A percentile compares a stretch with the other conserved stretches of the same genome.
These are phyloP conservation scores for Verticillium albo-atrum DNA, from an alignment of 2,329 filamentous ascomycete genomes.

Conservation along the genomic window DNA sequence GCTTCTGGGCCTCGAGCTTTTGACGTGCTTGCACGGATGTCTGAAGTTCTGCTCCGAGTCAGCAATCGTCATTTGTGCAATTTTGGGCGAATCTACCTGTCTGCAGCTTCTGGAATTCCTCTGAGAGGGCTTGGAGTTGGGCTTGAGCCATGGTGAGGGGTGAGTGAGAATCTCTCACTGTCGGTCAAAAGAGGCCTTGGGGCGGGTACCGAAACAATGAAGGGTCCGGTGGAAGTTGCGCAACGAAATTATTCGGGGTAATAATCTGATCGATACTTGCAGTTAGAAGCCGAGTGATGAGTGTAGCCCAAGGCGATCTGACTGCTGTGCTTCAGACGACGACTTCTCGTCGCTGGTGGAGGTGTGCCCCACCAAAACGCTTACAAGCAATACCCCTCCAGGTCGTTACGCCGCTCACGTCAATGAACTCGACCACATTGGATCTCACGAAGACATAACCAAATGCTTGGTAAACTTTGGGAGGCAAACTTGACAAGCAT, in stretches of 20 bases:
- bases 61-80: background rate
- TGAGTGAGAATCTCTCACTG: background rate
- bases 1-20: conserved; percentile 88
- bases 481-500: too few relatives aligned
- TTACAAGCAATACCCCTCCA: background rate
- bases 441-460: too few relatives aligned
- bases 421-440: background rate
- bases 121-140: conserved; percentile 74
- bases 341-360: background rate
- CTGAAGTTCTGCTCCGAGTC: conserved; percentile 63
- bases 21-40: conserved; percentile 73
- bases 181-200: background rate
- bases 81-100: conserved; percentile 52
- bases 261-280: background rate
- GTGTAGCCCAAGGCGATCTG: background rate
- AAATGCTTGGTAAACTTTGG: too few relatives aligned
- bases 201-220: background rate
- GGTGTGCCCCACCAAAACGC: background rate
- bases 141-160: conserved; percentile 63
- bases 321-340: background rate
- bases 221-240: background rate
- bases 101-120: conserved; percentile 84
- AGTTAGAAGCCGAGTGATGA: background rate
- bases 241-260: too few relatives aligned
- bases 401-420: background rate